A percentile compares a stretch with the other conserved stretches of the same genome.
These are phyloP conservation scores for Phytophthora hibernalis DNA, from an alignment of 352 stramenopile genomes.

Conservation along the genomic window DNA sequence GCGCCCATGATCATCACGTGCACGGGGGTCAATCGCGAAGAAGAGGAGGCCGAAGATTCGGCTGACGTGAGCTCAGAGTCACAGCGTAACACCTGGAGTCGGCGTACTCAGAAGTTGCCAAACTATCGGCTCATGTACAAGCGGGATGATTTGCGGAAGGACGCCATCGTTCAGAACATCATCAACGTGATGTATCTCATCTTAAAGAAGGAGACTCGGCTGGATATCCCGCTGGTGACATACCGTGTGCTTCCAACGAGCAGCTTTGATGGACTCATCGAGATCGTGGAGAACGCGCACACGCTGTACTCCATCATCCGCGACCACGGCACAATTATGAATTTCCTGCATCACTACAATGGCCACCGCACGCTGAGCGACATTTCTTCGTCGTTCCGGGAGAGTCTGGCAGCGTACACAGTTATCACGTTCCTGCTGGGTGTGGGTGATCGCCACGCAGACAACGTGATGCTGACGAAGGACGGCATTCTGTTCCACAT, in stretches of 20 bases:
- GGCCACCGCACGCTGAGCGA: conserved; percentile 86
- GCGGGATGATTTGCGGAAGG: conserved; percentile 85
- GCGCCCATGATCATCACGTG: conserved; percentile 84
- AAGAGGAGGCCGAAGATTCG: conserved; percentile 61
- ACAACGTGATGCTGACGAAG: conserved; percentile 99
- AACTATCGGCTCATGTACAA: conserved; percentile 91
- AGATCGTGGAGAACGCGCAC: conserved; percentile 89
- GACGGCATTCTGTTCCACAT: conserved; percentile 99
- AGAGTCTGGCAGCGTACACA: conserved; percentile 98
- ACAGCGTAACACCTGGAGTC: conserved; percentile 45
- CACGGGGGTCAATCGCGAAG: conserved; percentile 75
- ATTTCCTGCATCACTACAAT: conserved; percentile 89
- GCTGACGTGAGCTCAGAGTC: conserved; percentile 35
- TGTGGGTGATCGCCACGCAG: conserved; percentile 98
- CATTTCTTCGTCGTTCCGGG: conserved; percentile 84
- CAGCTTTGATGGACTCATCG: conserved; percentile 85
- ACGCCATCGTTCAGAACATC: conserved; percentile 88
- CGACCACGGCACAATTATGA: conserved; percentile 83
- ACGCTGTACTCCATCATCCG: conserved; percentile 89
- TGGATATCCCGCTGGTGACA: conserved; percentile 85
- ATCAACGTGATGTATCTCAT: conserved; percentile 92
- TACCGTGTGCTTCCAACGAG: conserved; percentile 89
- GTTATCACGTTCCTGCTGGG: conserved; percentile 99
- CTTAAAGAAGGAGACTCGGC: conserved; percentile 81
- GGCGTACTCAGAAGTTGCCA: conserved; percentile 41